A percentile compares a stretch with the other conserved stretches of the same genome.
Evolutionary conservation across 306 rosid species (phyloP).

Genomic region (Luffa acutangula): DNA sequence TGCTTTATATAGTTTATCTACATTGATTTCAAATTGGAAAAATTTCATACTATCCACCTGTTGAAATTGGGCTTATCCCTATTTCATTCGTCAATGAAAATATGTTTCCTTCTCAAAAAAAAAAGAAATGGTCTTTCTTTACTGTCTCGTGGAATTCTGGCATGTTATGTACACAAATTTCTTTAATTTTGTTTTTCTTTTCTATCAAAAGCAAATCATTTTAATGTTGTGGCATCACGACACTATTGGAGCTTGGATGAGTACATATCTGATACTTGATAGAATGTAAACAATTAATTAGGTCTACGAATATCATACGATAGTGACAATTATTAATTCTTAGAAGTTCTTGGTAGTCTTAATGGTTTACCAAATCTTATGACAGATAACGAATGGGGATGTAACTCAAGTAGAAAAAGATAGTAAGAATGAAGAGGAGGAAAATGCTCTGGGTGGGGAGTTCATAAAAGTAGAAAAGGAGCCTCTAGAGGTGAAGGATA

Average conservation of each 20-base stretch:
- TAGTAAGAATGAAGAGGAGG: slow-evolving; percentile 76
- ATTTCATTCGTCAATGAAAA: too few relatives aligned
- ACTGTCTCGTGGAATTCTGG: neutral
- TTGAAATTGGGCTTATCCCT: too few relatives aligned
- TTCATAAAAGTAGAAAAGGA: slow-evolving; percentile 94
- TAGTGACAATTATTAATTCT: neutral
- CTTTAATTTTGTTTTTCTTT: neutral
- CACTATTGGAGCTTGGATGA: neutral
- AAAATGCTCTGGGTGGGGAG: slow-evolving; percentile 72
- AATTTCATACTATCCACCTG: too few relatives aligned
- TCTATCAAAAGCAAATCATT: neutral
- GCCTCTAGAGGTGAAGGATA: slow-evolving; percentile 35
- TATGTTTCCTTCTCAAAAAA: too few relatives aligned
- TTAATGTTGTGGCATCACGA: neutral
- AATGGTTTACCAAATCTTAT: neutral
- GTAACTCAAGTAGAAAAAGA: slow-evolving; percentile 22
- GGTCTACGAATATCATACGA: neutral
- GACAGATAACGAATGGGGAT: slow-evolving; percentile 46
- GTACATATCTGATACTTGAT: neutral
- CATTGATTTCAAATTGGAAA: too few relatives aligned
- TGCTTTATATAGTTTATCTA: too few relatives aligned
- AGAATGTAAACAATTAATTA: neutral
- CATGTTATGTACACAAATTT: neutral
- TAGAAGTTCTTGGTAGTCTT: neutral
- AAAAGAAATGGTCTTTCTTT: neutral